Evolutionary conservation across 106 monocot species (phyloP).

Genomic region (Acanthochlamys bracteata): DNA sequence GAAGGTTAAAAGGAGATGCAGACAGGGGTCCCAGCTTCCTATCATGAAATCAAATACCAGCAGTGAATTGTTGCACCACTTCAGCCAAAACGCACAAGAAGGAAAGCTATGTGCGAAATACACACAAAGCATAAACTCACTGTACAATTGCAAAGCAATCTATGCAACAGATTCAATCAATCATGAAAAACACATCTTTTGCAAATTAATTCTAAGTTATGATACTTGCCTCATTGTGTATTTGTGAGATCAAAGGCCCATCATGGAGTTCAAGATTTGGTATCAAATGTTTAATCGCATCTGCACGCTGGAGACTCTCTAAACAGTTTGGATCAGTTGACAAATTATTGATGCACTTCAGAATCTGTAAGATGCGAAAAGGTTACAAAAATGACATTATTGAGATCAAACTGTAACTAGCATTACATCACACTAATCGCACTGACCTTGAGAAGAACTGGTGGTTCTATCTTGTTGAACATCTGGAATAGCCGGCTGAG

Average conservation of each 20-base stretch:
- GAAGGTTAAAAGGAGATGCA: too few relatives aligned
- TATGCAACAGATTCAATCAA: not conserved
- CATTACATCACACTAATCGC: not conserved
- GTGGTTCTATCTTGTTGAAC: slow-evolving; percentile 81
- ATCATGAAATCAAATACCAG: too few relatives aligned
- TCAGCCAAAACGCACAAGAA: too few relatives aligned
- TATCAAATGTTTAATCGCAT: slow-evolving; percentile 73
- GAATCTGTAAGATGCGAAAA: slow-evolving; percentile 24
- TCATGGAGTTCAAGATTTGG: slow-evolving; percentile 73
- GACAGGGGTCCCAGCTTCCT: too few relatives aligned
- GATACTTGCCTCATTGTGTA: slow-evolving; percentile 54
- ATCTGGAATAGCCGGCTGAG: slow-evolving; percentile 70
- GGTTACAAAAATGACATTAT: not conserved
- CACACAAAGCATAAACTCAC: too few relatives aligned
- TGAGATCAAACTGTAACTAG: not conserved
- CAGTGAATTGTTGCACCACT: too few relatives aligned
- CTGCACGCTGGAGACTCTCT: slow-evolving; percentile 65
- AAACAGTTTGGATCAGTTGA: slow-evolving; percentile 76
- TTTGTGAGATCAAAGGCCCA: slow-evolving; percentile 53
- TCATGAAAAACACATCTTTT: too few relatives aligned
- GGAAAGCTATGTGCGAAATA: too few relatives aligned
- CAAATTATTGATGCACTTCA: slow-evolving; percentile 70
- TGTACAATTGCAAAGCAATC: not conserved
- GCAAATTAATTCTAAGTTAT: slow-evolving; percentile 3
- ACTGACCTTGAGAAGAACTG: slow-evolving; percentile 60